Evolutionary conservation across 768 basidiomycete species (phyloP).

Genomic region (Daedalea quercina): DNA sequence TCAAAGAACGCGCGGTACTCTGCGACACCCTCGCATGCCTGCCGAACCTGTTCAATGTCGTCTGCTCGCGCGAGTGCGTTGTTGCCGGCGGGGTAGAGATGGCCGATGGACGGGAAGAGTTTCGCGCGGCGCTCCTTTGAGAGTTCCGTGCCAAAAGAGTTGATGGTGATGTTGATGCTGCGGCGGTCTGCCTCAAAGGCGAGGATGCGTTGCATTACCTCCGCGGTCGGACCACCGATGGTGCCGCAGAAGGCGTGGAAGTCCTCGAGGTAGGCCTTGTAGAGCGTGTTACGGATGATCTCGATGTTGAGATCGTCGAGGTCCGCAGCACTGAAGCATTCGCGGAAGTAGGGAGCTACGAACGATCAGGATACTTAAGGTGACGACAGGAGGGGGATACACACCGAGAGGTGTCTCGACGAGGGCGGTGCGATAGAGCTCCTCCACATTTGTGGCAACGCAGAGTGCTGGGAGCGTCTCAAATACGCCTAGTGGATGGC

Average conservation of each 20-base stretch:
- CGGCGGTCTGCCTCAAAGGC: conserved; percentile 96
- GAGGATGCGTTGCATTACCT: conserved; percentile 89
- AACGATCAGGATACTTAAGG: background rate
- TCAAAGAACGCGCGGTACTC: conserved; percentile 93
- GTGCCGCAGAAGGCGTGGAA: conserved; percentile 81
- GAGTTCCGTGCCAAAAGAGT: conserved; percentile 94
- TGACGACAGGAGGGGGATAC: conserved; percentile 22
- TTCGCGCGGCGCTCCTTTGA: conserved; percentile 92
- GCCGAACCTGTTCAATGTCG: conserved; percentile 88
- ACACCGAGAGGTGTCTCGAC: conserved; percentile 96
- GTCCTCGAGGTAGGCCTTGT: conserved; percentile 98
- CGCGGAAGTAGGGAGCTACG: conserved; percentile 90
- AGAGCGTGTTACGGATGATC: conserved; percentile 98
- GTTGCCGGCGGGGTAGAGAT: conserved; percentile 93
- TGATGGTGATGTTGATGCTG: conserved; percentile 97
- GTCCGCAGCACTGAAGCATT: conserved; percentile 91
- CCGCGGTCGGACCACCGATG: conserved; percentile 78
- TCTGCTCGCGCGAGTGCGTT: conserved; percentile 91
- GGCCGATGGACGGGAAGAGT: conserved; percentile 90
- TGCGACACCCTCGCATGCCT: conserved; percentile 77
- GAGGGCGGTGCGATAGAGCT: conserved; percentile 92
- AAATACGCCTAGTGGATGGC: conserved; percentile 94
- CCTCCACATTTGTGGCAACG: conserved; percentile 97
- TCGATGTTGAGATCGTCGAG: conserved; percentile 99
- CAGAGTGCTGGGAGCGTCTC: conserved; percentile 99